Evolutionary conservation across 805 yeast genomes (phyloP).

Genomic region (Saccharomycopsis sp.): DNA sequence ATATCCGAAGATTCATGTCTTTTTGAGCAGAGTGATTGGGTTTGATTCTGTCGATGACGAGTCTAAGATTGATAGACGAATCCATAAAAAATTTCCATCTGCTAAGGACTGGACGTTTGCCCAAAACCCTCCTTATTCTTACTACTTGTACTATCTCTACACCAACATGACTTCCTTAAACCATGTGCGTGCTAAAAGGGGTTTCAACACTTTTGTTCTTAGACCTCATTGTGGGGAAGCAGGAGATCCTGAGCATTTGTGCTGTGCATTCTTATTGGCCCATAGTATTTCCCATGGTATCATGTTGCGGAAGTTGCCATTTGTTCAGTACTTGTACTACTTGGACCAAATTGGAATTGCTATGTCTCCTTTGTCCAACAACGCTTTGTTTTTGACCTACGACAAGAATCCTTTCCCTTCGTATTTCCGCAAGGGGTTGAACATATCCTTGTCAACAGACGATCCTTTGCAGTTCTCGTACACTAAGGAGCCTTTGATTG

Average conservation of each 20-base stretch:
- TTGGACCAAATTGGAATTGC: slow-evolving; percentile 95
- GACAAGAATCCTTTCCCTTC: slow-evolving; percentile 94
- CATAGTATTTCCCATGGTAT: slow-evolving; percentile 97
- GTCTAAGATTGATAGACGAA: slow-evolving; percentile 79
- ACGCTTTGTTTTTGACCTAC: slow-evolving; percentile 90
- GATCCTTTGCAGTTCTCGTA: slow-evolving; percentile 97
- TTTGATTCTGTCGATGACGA: slow-evolving; percentile 99
- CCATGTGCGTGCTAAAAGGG: slow-evolving; percentile 68
- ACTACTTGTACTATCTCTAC: slow-evolving; percentile 82
- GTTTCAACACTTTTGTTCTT: slow-evolving; percentile 83
- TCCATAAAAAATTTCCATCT: slow-evolving; percentile 77
- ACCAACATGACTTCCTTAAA: slow-evolving; percentile 84
- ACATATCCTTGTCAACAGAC: slow-evolving; percentile 91
- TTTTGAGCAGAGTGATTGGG: slow-evolving; percentile 91
- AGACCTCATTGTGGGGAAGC: slow-evolving; percentile 99
- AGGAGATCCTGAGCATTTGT: slow-evolving; percentile 98
- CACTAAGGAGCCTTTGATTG: slow-evolving; percentile 94
- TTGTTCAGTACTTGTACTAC: slow-evolving; percentile 87
- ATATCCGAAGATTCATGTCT: slow-evolving; percentile 87
- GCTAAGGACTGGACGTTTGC: slow-evolving; percentile 75
- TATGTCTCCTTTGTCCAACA: slow-evolving; percentile 96
- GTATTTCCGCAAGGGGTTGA: slow-evolving; percentile 88
- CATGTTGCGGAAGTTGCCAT: slow-evolving; percentile 85
- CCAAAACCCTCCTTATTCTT: slow-evolving; percentile 95
- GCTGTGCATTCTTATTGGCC: slow-evolving; percentile 80